phyloP scores from a whole-genome alignment of 495 filamentous ascomycete species.

The Evernia prunastri region DNA sequence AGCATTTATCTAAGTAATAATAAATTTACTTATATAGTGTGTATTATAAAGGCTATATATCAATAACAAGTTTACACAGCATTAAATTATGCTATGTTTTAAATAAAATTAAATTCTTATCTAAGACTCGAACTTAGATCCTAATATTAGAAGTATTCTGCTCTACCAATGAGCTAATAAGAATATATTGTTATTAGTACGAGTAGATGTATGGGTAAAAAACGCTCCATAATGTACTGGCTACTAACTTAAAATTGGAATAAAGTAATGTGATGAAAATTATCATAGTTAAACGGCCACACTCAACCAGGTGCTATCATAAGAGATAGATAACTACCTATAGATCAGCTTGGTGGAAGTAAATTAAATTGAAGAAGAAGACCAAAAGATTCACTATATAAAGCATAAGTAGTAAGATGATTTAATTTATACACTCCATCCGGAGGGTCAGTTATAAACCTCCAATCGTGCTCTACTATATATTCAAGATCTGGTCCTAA shows the following conservation, averaged over 20 bases:
- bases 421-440: background rate
- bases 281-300: background rate
- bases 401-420: background rate
- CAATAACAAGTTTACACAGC: background rate
- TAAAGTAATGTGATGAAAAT: background rate
- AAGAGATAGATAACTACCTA: background rate
- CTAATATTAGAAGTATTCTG: too few species aligned
- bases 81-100: background rate
- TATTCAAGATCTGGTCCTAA: background rate
- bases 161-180: background rate
- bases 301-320: background rate
- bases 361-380: background rate
- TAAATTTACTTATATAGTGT: background rate
- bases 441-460: background rate
- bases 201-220: too few species aligned
- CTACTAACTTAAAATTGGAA: background rate
- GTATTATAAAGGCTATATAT: background rate
- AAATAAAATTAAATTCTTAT: too few species aligned
- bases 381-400: background rate
- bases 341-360: background rate
- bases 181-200: background rate
- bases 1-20: background rate
- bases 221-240: too few species aligned
- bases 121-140: too few species aligned
- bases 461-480: background rate